phyloP scores from a whole-genome alignment of 2,329 filamentous ascomycete genomes.

The Fusarium sp. region DNA sequence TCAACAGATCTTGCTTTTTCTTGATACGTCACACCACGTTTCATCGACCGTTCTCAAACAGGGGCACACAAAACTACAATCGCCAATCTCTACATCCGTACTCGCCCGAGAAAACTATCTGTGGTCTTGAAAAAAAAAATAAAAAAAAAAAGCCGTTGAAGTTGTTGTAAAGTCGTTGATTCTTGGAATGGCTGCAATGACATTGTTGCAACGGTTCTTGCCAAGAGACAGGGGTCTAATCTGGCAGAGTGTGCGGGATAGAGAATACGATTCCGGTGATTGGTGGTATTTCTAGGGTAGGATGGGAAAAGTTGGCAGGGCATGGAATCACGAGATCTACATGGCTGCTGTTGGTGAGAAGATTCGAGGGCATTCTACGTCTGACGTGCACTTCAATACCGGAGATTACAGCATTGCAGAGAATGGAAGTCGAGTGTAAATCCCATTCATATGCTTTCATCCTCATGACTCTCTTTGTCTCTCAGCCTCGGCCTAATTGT shows the following conservation, averaged over 20 bases:
- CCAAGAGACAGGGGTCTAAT: constrained; percentile 17
- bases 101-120: background rate
- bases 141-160: background rate
- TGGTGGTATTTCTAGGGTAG: constrained; percentile 14
- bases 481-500: constrained; percentile 9
- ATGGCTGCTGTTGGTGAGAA: background rate
- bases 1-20: no score
- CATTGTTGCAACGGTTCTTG: constrained; percentile 6
- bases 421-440: background rate
- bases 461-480: background rate
- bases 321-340: constrained; percentile 9
- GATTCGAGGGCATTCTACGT: background rate
- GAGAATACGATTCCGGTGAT: background rate
- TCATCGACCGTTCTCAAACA: constrained; percentile 8
- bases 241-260: background rate
- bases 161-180: background rate
- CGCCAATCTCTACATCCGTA: constrained; percentile 1
- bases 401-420: background rate
- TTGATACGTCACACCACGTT: constrained; percentile 14
- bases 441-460: constrained; percentile 16
- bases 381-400: background rate
- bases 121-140: background rate
- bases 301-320: background rate
- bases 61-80: background rate
- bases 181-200: constrained; percentile 17